These are phyloP conservation scores for Jamesozyma piceae DNA, from an alignment of 805 yeast species.

Conservation along the genomic window DNA sequence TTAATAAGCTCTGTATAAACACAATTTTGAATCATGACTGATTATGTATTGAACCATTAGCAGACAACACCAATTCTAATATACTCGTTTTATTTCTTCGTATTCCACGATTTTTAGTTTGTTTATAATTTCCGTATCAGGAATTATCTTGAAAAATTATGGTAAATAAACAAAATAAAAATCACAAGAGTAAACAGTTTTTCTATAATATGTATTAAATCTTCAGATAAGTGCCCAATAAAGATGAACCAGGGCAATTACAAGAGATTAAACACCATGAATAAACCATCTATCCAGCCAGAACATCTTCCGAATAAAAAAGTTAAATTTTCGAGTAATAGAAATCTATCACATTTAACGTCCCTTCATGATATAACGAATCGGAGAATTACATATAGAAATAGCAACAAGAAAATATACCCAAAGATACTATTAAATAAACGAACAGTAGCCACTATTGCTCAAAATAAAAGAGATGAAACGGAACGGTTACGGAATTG, in stretches of 20 bases:
- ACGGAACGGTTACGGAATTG: background rate
- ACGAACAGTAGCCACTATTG: slow-evolving; percentile 4
- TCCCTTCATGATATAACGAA: slow-evolving; percentile 6
- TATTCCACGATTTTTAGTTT: too few relatives aligned
- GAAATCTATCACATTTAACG: background rate
- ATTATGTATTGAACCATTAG: too few relatives aligned
- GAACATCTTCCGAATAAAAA: background rate
- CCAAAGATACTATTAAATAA: slow-evolving; percentile 2
- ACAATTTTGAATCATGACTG: too few relatives aligned
- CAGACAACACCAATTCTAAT: too few relatives aligned
- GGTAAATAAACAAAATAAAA: background rate
- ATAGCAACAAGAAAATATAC: background rate
- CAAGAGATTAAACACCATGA: too few relatives aligned
- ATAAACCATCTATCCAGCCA: too few relatives aligned
- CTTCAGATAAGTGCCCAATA: too few relatives aligned
- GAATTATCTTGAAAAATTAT: slow-evolving; percentile 1
- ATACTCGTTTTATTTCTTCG: too few relatives aligned
- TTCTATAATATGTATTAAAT: too few relatives aligned
- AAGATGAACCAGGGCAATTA: too few relatives aligned
- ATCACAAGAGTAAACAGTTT: background rate
- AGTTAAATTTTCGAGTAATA: background rate
- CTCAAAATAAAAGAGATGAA: slow-evolving; percentile 4
- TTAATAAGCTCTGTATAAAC: too few relatives aligned
- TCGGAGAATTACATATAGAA: background rate
- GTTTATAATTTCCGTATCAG: background rate